phyloP scores from a whole-genome alignment of 2,329 filamentous ascomycete genomes.

The Aspergillus aculeatinus region DNA sequence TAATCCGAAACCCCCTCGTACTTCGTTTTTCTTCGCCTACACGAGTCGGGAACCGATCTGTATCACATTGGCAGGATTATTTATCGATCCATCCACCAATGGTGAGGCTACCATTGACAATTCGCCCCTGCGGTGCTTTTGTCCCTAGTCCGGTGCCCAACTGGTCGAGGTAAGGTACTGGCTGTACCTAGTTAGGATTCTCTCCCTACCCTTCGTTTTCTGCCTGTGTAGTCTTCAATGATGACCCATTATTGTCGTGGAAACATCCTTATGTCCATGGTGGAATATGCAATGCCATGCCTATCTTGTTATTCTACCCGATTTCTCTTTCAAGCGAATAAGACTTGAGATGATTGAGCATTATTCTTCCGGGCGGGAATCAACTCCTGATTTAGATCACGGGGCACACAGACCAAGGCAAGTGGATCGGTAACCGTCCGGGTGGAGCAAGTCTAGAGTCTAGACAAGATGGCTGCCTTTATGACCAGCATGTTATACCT shows the following conservation, averaged over 20 bases:
- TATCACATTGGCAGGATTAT: not conserved
- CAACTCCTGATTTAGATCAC: not conserved
- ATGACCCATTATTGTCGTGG: not conserved
- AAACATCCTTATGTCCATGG: not conserved
- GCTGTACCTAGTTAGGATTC: too few species aligned
- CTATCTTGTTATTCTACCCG: not conserved
- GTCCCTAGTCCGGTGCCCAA: slow-evolving; percentile 4
- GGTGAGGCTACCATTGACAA: not conserved
- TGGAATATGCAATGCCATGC: not conserved
- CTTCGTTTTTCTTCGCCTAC: not conserved
- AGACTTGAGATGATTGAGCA: not conserved
- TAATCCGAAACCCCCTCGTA: not conserved
- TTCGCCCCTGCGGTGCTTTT: not conserved
- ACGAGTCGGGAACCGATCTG: not conserved
- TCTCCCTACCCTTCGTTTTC: too few species aligned
- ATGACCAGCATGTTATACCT: not conserved
- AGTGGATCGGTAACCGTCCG: not conserved
- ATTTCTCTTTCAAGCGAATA: not conserved
- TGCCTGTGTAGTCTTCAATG: too few species aligned
- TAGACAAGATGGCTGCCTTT: not conserved
- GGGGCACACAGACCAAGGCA: not conserved
- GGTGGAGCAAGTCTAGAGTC: not conserved
- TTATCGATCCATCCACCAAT: not conserved
- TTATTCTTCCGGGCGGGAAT: not conserved
- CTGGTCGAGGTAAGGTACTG: not conserved